phyloP scores from a whole-genome alignment of 495 filamentous ascomycete species.

The Podospora tetraspora region DNA sequence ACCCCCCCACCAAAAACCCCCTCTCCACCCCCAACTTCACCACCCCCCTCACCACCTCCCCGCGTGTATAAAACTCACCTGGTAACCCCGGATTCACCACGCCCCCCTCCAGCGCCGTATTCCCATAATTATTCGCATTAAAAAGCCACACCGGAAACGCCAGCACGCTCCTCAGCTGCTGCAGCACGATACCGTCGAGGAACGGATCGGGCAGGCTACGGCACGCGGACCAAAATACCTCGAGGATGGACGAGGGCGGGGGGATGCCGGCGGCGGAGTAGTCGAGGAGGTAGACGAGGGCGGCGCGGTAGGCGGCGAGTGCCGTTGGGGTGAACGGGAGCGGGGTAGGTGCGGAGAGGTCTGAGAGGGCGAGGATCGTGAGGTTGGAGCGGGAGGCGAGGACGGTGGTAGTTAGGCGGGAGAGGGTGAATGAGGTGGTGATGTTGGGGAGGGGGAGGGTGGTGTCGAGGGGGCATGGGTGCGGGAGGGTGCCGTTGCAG shows the following conservation, averaged over 20 bases:
- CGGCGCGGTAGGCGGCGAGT: too few relatives aligned
- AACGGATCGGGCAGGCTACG: not conserved
- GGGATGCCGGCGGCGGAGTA: too few relatives aligned
- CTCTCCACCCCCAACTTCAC: not conserved
- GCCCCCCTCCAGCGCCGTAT: not conserved
- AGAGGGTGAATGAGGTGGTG: too few relatives aligned
- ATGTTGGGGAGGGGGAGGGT: too few relatives aligned
- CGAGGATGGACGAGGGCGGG: not conserved
- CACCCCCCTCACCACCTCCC: not conserved
- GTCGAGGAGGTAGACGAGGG: too few relatives aligned
- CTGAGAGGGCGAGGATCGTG: too few relatives aligned
- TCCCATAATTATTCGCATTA: not conserved
- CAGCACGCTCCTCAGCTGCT: not conserved
- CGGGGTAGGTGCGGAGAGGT: too few relatives aligned
- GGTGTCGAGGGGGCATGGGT: too few relatives aligned
- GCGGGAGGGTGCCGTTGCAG: too few relatives aligned
- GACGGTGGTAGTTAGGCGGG: too few relatives aligned
- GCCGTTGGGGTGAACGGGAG: too few relatives aligned
- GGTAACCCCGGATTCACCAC: not conserved
- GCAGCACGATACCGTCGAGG: not conserved
- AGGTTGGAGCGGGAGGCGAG: too few relatives aligned
- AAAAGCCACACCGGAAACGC: constrained; percentile 1
- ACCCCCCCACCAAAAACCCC: not conserved
- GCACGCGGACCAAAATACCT: not conserved
- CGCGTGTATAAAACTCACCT: not conserved